phyloP scores from a whole-genome alignment of 106 monocot genomes.

The Acanthochlamys bracteata region DNA sequence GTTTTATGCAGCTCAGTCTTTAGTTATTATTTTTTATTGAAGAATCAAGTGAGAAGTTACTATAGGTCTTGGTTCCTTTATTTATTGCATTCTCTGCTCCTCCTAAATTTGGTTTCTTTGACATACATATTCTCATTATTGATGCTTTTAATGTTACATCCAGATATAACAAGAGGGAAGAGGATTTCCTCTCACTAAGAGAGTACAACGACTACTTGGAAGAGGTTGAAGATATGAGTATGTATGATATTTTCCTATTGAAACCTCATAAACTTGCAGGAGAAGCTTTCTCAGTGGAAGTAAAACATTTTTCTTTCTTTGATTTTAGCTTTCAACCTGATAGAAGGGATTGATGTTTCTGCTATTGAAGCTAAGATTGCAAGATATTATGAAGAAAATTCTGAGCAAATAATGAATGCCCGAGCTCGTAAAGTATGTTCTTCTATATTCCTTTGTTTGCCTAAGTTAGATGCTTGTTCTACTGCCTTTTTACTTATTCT shows the following conservation, averaged over 20 bases:
- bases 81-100: too few relatives aligned
- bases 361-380: slow-evolving; percentile 83
- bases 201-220: slow-evolving; percentile 96
- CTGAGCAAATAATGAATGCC: slow-evolving; percentile 76
- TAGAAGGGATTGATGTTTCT: slow-evolving; percentile 83
- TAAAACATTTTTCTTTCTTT: slow-evolving; percentile 1
- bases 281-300: background rate
- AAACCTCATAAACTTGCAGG: background rate
- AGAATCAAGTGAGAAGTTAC: too few relatives aligned
- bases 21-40: too few relatives aligned
- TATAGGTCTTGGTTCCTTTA: too few relatives aligned
- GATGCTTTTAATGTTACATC: slow-evolving; percentile 12
- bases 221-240: slow-evolving; percentile 98
- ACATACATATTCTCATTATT: background rate
- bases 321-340: slow-evolving; percentile 59
- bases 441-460: background rate
- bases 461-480: background rate
- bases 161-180: slow-evolving; percentile 89
- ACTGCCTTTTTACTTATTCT: too few relatives aligned
- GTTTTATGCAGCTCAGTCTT: too few relatives aligned
- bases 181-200: slow-evolving; percentile 67
- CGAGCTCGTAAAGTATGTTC: slow-evolving; percentile 69
- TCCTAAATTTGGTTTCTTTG: too few relatives aligned
- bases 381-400: slow-evolving; percentile 79
- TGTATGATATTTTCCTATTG: slow-evolving; percentile 14